Evolutionary conservation across 176 grass and related monocot species (phyloP).

Genomic region (Thalia dealbata): DNA sequence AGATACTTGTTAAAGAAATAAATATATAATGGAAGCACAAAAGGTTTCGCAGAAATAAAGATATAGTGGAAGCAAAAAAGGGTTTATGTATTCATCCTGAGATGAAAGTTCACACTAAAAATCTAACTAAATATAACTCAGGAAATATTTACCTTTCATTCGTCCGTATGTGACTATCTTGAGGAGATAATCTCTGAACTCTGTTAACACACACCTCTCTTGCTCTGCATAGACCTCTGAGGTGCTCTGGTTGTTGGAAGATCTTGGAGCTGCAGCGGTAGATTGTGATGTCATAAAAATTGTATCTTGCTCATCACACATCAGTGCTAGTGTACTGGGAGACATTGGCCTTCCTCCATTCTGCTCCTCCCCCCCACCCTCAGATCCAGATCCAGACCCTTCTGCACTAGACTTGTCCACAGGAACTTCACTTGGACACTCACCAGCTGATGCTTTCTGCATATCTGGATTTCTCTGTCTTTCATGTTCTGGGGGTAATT

Average conservation of each 20-base stretch:
- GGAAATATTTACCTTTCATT: constrained; percentile 71
- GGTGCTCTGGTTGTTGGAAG: constrained; percentile 30
- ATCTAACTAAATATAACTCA: neutral
- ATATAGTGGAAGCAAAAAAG: neutral
- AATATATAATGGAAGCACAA: neutral
- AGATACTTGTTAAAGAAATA: neutral
- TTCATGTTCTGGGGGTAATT: constrained; percentile 37
- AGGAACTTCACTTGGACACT: constrained; percentile 34
- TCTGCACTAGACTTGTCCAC: constrained; percentile 28
- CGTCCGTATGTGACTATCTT: constrained; percentile 55
- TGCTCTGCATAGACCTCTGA: constrained; percentile 67
- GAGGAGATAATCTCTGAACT: constrained; percentile 65
- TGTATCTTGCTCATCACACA: constrained; percentile 80
- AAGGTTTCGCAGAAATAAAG: neutral
- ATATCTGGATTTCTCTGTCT: constrained; percentile 22
- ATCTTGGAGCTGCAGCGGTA: constrained; percentile 22
- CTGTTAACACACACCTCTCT: constrained; percentile 64
- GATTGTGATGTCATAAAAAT: constrained; percentile 44
- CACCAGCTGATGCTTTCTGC: constrained; percentile 33
- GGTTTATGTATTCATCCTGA: neutral
- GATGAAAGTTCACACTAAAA: neutral
- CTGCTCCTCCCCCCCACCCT: constrained; percentile 34
- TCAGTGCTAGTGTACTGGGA: constrained; percentile 71
- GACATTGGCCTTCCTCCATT: constrained; percentile 69
- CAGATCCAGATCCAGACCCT: constrained; percentile 38